Evolutionary conservation across 805 yeast genomes (phyloP), one percentile per base, ranked within the genome.

Genomic region (Hanseniaspora lachancei): DNA sequence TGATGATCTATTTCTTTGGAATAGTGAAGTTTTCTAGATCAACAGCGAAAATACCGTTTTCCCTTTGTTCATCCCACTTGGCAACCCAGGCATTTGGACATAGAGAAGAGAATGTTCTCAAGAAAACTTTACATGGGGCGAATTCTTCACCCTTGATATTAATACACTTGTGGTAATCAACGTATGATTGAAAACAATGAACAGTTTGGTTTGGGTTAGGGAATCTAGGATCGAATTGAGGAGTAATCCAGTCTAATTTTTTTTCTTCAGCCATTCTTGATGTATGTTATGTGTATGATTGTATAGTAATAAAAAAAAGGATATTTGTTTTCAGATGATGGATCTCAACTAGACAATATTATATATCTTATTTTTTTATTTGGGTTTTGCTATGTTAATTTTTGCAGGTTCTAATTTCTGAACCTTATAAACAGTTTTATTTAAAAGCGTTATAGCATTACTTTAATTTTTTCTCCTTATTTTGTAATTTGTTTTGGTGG

Each of bases 121-220:
- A 86, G 77, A 93, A 93, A 65, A 86, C 89, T 74, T 89, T 79
- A 75, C 98, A 93, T 68, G 97, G 97, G 66, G 89, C 95, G 69
- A 93, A 93, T 60, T 89, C 97, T 75, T 91, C 97, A 69, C 98
- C 98, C 77, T 91, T 91, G 63, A 89, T 88, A 67, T 82, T 85
- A 70, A 93, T 81, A 78, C 98, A 93, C 74, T 89, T 89, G 84
- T 86, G 93, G 82, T 91, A 93, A 74, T 93, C 98, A 67, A 93
- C 88, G 77, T 91, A 93, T 64, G 91, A 79, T 77, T 91, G 97
- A 82, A 91, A 95, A 79, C 97, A 93, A 79, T 91, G 96, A 77
- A 85, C 89, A 67, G 97, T 87, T 76, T 91, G 98, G 82, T 91
- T 91, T 73, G 82, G 89, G 78, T 88, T 81, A 63, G 98, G 97